A percentile compares a stretch with the other conserved stretches of the same genome.
Conservation (phyloP, 1,139 yeast genomes). For the Magnusiomyces sp. region DNA sequence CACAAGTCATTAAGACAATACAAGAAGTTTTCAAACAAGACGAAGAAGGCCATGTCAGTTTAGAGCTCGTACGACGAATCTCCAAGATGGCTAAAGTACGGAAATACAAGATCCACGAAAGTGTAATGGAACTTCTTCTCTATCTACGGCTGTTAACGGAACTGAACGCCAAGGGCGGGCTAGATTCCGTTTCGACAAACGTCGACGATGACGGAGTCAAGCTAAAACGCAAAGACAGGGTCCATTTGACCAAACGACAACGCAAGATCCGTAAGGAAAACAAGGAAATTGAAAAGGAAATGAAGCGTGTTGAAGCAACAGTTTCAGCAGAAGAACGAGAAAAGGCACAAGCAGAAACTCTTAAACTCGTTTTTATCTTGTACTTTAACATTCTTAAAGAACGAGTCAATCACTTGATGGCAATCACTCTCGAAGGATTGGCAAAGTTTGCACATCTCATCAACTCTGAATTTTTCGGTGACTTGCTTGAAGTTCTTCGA, state of each 20-base stretch:
- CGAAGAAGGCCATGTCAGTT: slow-evolving; percentile 71
- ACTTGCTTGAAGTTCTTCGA: slow-evolving; percentile 76
- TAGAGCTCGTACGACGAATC: slow-evolving; percentile 60
- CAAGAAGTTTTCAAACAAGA: slow-evolving; percentile 60
- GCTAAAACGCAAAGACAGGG: slow-evolving; percentile 74
- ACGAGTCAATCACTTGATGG: slow-evolving; percentile 61
- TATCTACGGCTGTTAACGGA: slow-evolving; percentile 71
- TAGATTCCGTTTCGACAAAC: slow-evolving; percentile 41
- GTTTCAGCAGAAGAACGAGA: slow-evolving; percentile 84
- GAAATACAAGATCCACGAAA: slow-evolving; percentile 74
- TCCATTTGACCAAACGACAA: slow-evolving; percentile 81
- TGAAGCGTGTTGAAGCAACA: slow-evolving; percentile 78
- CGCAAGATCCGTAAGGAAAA: slow-evolving; percentile 79
- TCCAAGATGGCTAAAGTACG: slow-evolving; percentile 66
- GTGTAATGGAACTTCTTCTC: slow-evolving; percentile 64
- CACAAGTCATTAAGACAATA: slow-evolving; percentile 53
- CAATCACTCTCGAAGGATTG: slow-evolving; percentile 83
- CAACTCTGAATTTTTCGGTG: slow-evolving; percentile 86
- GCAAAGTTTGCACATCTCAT: slow-evolving; percentile 89
- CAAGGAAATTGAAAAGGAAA: slow-evolving; percentile 79
- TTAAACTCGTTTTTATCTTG: slow-evolving; percentile 60
- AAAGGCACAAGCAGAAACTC: slow-evolving; percentile 71
- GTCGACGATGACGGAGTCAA: slow-evolving; percentile 41
- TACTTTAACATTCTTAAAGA: slow-evolving; percentile 71
- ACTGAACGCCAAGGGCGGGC: slow-evolving; percentile 47